Percentiles rank a stretch among this genome's conserved stretches.
These are phyloP conservation scores for Cystobasidium pallidum DNA, from an alignment of 1,284 basidiomycete genomes.

Conservation along the genomic window DNA sequence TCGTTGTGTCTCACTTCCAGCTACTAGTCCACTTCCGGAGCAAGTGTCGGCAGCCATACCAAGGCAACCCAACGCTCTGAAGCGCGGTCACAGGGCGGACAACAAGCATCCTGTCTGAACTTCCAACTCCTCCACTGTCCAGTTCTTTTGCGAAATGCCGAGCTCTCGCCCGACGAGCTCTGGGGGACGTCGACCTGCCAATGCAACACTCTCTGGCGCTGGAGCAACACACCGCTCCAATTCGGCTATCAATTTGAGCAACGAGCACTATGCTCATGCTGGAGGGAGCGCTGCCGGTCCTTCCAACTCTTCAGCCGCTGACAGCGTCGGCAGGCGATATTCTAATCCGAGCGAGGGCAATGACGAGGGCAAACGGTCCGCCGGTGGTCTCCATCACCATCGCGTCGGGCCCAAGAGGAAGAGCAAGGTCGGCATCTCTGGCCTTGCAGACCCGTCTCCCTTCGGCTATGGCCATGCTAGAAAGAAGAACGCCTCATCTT, in stretches of 20 bases:
- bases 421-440: slow-evolving; percentile 38
- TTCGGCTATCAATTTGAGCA: slow-evolving; percentile 9
- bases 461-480: slow-evolving; percentile 1
- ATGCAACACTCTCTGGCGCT: background rate
- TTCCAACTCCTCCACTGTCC: background rate
- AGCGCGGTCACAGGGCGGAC: background rate
- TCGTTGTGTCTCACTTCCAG: too few species aligned
- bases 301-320: background rate
- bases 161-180: slow-evolving; percentile 16
- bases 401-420: slow-evolving; percentile 40
- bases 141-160: background rate
- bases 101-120: background rate
- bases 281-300: background rate
- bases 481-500: slow-evolving; percentile 34
- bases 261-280: background rate
- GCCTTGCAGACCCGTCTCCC: slow-evolving; percentile 26
- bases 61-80: too few species aligned
- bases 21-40: background rate
- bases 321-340: background rate
- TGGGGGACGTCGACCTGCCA: slow-evolving; percentile 7
- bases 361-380: slow-evolving; percentile 5
- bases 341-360: slow-evolving; percentile 15
- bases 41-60: background rate
- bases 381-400: background rate
- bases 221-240: background rate